Evolutionary conservation across 257 asterid species (phyloP), one percentile per base, ranked within the genome.

Genomic region (Cruciata laevipes): DNA sequence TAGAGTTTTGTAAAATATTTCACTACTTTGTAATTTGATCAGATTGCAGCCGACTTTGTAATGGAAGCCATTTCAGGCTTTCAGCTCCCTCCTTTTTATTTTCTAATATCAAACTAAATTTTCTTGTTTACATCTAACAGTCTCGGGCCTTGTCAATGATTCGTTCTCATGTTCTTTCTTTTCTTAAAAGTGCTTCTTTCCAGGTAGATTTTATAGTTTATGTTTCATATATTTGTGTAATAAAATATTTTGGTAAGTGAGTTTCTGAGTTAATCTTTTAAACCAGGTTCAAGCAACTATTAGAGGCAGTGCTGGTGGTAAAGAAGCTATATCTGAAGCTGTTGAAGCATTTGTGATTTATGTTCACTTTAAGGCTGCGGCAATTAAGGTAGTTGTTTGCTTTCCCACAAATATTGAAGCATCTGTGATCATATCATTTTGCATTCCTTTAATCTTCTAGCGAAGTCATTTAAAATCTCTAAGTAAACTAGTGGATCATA

Each of bases 341-440:
- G 91, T 88, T 63, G 98, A 94, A 82, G 92, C 99, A 61, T 94
- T 98, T 47, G 85, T 86, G 37, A 94, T 89, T 35, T 94, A 88
- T 74, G 96, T 94, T 63, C 91, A 95, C 67, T 94, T 94, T 78
- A 90, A 94, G 86, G 98, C 96, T 69, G 98, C 96, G 52, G 98
- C 99, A 71, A 89, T 84, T 73, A 96, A 94, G 96, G 99, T 86
- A 66, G 53, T 14, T 38, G 25, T n/a, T 49, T 56, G 0, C 35
- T 55, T 20, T 1, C 51, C n/a, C n/a, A n/a, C n/a, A n/a, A n/a
- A n/a, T n/a, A n/a, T n/a, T n/a, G n/a, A n/a, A n/a, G n/a, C n/a
- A n/a, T n/a, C n/a, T n/a, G n/a, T n/a, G n/a, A n/a, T 31, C 18
- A 12, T 16, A 16, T 23, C 61, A 57, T 49, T 49, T 53, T 49